Conservation (phyloP, 768 basidiomycete genomes). For the Tylopilus plumbeoviolaceoides region DNA sequence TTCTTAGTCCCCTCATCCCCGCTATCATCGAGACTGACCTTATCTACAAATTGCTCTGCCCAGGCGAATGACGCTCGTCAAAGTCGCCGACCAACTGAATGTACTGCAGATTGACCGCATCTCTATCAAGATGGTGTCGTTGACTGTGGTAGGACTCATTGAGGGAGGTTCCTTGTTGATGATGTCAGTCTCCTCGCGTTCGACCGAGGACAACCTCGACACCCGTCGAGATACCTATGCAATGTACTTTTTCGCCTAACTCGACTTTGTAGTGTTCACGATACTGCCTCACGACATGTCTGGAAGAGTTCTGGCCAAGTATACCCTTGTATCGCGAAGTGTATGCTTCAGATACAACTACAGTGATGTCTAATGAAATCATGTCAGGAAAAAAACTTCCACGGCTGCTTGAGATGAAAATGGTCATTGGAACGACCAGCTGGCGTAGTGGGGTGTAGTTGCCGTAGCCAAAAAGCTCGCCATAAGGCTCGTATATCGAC, state of each 20-base stretch:
- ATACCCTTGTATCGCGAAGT: constrained; percentile 60
- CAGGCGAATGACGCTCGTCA: constrained; percentile 4
- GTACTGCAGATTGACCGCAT: constrained; percentile 34
- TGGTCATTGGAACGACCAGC: constrained; percentile 74
- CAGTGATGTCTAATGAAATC: too few species aligned
- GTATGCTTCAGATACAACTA: constrained; percentile 66
- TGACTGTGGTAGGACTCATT: background rate
- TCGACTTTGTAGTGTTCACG: constrained; percentile 25
- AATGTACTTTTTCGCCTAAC: constrained; percentile 12
- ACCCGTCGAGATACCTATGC: background rate
- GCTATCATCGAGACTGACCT: constrained; percentile 37
- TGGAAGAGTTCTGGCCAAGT: constrained; percentile 44
- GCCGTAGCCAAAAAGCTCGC: constrained; percentile 78
- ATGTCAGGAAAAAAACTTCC: background rate
- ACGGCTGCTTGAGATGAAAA: constrained; percentile 60
- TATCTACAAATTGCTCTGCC: constrained; percentile 1
- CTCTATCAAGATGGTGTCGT: constrained; percentile 28
- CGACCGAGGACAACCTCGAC: background rate
- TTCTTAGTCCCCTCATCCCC: constrained; percentile 9
- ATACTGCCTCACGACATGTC: constrained; percentile 43
- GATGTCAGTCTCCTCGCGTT: constrained; percentile 1
- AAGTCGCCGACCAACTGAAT: constrained; percentile 32
- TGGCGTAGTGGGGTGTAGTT: constrained; percentile 54
- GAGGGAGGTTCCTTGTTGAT: background rate
- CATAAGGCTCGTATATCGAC: constrained; percentile 76